Conservation (phyloP, 192 early-diverging fungal species). For the Umbelopsis vinacea region DNA sequence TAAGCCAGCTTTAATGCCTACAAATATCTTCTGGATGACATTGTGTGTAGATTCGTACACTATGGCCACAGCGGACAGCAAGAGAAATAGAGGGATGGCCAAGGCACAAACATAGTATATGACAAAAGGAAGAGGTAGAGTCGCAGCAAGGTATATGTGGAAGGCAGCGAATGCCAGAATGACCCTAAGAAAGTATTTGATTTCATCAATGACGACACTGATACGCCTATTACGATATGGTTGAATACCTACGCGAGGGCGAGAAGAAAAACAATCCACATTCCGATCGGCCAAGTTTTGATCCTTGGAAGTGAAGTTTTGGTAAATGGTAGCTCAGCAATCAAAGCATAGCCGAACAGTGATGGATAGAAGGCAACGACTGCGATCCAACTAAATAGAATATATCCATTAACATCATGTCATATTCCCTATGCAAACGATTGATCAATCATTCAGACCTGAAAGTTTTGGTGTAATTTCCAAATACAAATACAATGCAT, state of each 20-base stretch:
- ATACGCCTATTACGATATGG: not conserved
- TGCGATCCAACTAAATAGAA: slow-evolving; percentile 38
- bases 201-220: not conserved
- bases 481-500: slow-evolving; percentile 74
- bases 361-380: slow-evolving; percentile 48
- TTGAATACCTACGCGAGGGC: slow-evolving; percentile 48
- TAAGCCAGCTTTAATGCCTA: not conserved
- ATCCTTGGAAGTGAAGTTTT: slow-evolving; percentile 66
- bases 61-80: slow-evolving; percentile 36
- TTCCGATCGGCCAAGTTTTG: slow-evolving; percentile 65
- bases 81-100: slow-evolving; percentile 46
- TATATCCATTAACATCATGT: not conserved
- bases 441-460: not conserved
- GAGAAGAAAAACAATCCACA: slow-evolving; percentile 64
- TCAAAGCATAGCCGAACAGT: slow-evolving; percentile 54
- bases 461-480: slow-evolving; percentile 63
- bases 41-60: slow-evolving; percentile 37
- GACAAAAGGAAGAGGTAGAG: slow-evolving; percentile 42
- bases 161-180: slow-evolving; percentile 66
- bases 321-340: slow-evolving; percentile 72
- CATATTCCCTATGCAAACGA: not conserved
- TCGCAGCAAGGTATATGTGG: slow-evolving; percentile 53
- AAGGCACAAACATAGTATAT: slow-evolving; percentile 52
- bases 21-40: not conserved
- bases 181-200: slow-evolving; percentile 22